Conservation (phyloP, 2,329 filamentous ascomycete species). For the Sporothrix brasiliensis region DNA sequence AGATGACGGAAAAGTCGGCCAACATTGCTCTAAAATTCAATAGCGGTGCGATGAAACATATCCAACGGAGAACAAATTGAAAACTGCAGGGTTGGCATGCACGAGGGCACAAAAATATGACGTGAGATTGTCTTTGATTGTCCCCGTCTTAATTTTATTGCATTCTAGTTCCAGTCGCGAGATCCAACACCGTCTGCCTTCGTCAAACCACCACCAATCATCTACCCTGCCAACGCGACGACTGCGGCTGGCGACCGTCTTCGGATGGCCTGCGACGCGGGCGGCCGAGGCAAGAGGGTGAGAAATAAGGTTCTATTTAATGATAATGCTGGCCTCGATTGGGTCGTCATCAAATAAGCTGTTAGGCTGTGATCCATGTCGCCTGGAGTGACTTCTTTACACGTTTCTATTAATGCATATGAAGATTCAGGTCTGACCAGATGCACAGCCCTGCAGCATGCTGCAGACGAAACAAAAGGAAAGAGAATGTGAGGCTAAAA, state of each 20-base stretch:
- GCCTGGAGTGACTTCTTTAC: neutral
- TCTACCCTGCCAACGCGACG: neutral
- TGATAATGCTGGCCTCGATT: neutral
- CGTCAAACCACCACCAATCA: neutral
- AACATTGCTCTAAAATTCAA: neutral
- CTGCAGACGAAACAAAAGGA: conserved; percentile 17
- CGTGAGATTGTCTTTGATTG: conserved; percentile 11
- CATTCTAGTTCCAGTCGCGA: neutral
- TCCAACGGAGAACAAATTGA: neutral
- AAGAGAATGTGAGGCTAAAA: neutral
- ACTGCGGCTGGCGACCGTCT: neutral
- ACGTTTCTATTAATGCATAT: too few species aligned
- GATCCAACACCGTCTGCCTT: neutral
- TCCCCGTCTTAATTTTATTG: neutral
- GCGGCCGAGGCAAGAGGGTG: neutral
- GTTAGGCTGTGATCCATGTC: neutral
- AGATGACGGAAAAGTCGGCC: too few species aligned
- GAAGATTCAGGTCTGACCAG: neutral
- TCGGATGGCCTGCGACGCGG: neutral
- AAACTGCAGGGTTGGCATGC: conserved; percentile 13
- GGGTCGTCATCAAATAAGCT: neutral
- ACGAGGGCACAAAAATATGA: neutral
- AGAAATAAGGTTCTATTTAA: conserved; percentile 10
- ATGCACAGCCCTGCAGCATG: conserved; percentile 18
- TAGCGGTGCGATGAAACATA: neutral